Base-by-base conservation (phyloP, 371 early-diverging fungal species). In the Mucor circinelloides region DNA sequence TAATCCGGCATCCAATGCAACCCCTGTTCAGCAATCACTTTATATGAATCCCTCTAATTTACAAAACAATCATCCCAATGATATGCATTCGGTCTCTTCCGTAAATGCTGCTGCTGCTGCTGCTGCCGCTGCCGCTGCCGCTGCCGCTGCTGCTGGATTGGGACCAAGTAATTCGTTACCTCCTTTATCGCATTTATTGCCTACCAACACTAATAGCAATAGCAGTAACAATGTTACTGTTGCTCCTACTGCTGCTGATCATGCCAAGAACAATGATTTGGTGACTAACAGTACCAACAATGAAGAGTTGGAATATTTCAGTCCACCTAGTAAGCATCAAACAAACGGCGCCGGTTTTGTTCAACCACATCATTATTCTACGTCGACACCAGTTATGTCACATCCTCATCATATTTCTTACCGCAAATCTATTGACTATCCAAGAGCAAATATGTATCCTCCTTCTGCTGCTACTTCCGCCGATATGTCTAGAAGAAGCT, bases 151-250 rank as follows among this genome's bases (percentile, higher is more conserved):
- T 64, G 42, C 57, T 15, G 50, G 50, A 10, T 13, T 50, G 50
- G 50, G 21, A 9, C 63, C 68, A 6, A 69, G 63, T 27, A 66
- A 77, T 58, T 78, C 83, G 12, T 59, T 83, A 30, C 83, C 83
- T 63, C 83, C 83, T 10, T 52, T 83, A 54, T 80, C 83, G 2
- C 79, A 77, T 58, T 64, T 83, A n/a, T 65, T 82, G 46, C 75
- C 80, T 13, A 57, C 69, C 23, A 66, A 71, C 6, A 67, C 38
- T 34, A 27, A 31, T 31, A 52, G 8, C 34, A 36, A 60, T 67
- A 23, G 27, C 44, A 9, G 42, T 31, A 38, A 32, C 31, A 50
- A 25, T 25, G 50, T 23, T 6, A 6, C 46, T 46, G 46, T 46
- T 46, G 46, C 46, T 50, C 23, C 50, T 50, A 23, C 25, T 50